Evolutionary conservation across 805 yeast genomes (phyloP), one percentile per base, ranked within the genome.

Genomic region (Yarrowia bubula): DNA sequence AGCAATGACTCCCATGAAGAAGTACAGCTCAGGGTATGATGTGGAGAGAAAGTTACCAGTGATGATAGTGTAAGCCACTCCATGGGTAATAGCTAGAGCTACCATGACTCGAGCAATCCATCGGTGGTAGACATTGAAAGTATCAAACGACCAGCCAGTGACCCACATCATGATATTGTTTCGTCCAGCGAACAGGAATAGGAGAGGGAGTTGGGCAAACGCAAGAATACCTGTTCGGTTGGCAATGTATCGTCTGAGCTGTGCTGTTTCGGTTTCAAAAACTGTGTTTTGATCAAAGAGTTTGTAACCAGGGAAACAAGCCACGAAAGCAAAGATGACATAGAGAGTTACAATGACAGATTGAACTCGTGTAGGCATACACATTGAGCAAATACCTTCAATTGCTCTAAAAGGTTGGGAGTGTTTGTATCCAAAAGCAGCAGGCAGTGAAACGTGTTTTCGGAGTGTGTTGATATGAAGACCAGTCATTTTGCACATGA

Each of bases 141-240:
- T 80, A 13, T 85, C 75, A 69, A 82, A 86, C 0, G 85, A 74
- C 78, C 88, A 80, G 1, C 92, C 90, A 1, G 92, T 82, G 11
- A 87, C 64, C 70, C 75, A 75, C 67, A 82, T 82, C 70, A 89
- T 76, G 22, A 89, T 84, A 71, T 88, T 89, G 72, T 89, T 89
- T 69, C 95, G 79, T 42, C 87, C 86, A 4, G 90, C 90, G 74
- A 89, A 74, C 42, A 74, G 46, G n/a, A 71, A 63, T 46, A 74
- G 43, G 15, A 73, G 51, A 0, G 77, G 90, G 33, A 80, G 48
- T 67, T 77, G 74, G 75, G 80, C 74, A 18, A 80, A 78, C 1
- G 79, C 72, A 39, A 84, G 71, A 22, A 86, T 79, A 1, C 85
- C 88, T 1, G 86, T 70, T 70, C 90, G 76, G 69, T 84, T 93